Conservation (phyloP, 1,284 basidiomycete species). For the Entoloma clypeatum region DNA sequence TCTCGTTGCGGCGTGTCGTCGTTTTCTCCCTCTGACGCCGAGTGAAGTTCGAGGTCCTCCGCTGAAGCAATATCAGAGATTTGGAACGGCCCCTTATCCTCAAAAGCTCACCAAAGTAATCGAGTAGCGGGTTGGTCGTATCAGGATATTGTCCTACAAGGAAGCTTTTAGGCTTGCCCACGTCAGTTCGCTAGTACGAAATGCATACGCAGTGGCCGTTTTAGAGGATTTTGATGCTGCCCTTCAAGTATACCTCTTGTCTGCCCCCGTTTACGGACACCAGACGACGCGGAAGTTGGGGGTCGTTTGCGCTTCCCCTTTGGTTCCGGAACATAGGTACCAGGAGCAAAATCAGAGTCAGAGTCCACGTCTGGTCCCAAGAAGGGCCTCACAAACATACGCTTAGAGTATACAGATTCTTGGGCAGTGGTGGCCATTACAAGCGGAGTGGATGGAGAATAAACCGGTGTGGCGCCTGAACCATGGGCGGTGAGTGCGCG, state of each 20-base stretch:
- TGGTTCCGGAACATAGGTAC: conserved; percentile 36
- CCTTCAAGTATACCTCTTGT: conserved; percentile 8
- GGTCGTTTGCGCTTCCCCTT: conserved; percentile 28
- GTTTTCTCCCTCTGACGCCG: conserved; percentile 44
- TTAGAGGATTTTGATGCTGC: no score
- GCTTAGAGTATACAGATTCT: conserved; percentile 23
- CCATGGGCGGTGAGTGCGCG: no score
- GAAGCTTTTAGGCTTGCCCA: no score
- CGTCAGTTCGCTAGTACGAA: no score
- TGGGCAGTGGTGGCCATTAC: conserved; percentile 18
- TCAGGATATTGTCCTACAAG: conserved; percentile 11
- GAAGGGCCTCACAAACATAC: conserved; percentile 19
- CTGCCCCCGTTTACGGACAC: conserved; percentile 15
- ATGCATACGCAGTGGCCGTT: no score
- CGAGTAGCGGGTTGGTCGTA: conserved; percentile 31
- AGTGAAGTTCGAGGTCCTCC: conserved; percentile 38
- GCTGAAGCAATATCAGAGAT: conserved; percentile 18
- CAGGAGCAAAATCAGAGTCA: conserved; percentile 54
- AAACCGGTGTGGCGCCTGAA: no score
- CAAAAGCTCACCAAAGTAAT: conserved; percentile 36
- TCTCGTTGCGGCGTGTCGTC: conserved; percentile 34
- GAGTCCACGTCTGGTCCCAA: conserved; percentile 46
- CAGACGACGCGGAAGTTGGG: conserved; percentile 9
- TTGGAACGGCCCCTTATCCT: background rate
- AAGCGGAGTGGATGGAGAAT: background rate